Base-by-base conservation (phyloP, 2,329 filamentous ascomycete genomes). In the Teratosphaeria gauchensis region DNA sequence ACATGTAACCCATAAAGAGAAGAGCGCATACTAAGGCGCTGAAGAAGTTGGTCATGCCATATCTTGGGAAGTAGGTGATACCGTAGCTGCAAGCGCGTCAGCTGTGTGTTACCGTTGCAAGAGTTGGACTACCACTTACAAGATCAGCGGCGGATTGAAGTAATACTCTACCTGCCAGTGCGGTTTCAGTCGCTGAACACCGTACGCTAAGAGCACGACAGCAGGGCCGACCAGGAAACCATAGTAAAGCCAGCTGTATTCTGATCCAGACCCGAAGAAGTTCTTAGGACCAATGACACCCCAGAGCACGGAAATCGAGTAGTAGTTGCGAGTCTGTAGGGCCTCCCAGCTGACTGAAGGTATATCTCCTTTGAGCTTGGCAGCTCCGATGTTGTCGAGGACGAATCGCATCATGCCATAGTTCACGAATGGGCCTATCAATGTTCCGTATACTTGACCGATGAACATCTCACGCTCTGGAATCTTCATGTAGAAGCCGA, bases 401-500 rank as follows among this genome's bases (percentile, higher is more conserved):
- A 56, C 32, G 54, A 56, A 24, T 16, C 54, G 54, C 54, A 56
- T 51, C 8, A 61, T 33, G 31, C 42, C 58, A 24, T 56, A 54
- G 24, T 63, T 63, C 31, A 63, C 54, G 54, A 63, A 59, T 21
- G 62, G 60, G 9, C 56, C 58, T 4, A 63, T 19, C 14, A 30
- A 69, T 56, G 72, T 73, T n/a, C 71, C 71, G 52, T 69, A 72
- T 0, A 73, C 59, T 54, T 73, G 72, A 3, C 62, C 70, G 55
- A 65, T 65, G 53, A 74, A 73, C 70, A 74, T 73, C 59, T 72
- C 69, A 38, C 58, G 65, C 59, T 73, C 70, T 7, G 72, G 72
- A 24, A 74, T 71, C 59, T 73, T 73, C 71, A 74, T 73, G 64
- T 73, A 73, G 61, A 72, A 73, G 4, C 71, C 72, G 33, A 74